Base-by-base conservation (phyloP, 2,329 filamentous ascomycete species). In the Elsinoe necatrix region DNA sequence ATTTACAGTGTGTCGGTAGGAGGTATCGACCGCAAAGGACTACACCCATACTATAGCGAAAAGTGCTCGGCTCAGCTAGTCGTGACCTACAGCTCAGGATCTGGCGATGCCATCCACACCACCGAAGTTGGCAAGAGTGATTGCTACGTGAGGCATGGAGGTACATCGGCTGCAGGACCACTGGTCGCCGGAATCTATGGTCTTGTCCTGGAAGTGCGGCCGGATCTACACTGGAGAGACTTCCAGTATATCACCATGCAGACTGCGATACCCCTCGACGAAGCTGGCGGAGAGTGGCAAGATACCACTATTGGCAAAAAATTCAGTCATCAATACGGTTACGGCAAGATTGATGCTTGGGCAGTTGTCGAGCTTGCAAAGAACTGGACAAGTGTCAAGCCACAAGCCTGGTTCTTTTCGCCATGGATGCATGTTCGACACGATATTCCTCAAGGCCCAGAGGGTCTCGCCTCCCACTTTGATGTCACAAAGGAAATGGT, bases 1-100 rank as follows among this genome's bases (percentile, higher is more conserved):
- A 98, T 98, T 65, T 98, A 97, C 78, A 96, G 90, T 69, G 93
- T 98, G 64, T 95, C 91, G 0, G 90, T 98, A 16, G 93, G 93
- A 35, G 92, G 92, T 31, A 86, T 98, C 60, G 91, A 96, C 69
- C 80, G 89, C 58, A 83, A 86, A 63, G 91, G 92, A 37, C 72
- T 81, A n/a, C 92, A 97, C 67, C 91, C 93, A 0, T 93, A 92
- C 70, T 98, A 98, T 71, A 96, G 92, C 0, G 93, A 98, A 71
- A 86, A 89, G 61, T 98, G 93, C 74, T 96, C 92, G 2, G 93
- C 93, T 20, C 89, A 95, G 69, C 77, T 98, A 47, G 91, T 96
- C 2, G 93, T 98, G 8, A 95, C 93, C 0, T 98, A 97, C 71
- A 96, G 91, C 68, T 96, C 90, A 71, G 93, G 93, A 57, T 84